Percentiles rank a stretch among this genome's conserved stretches.
phyloP scores from a whole-genome alignment of 1,139 yeast species.

The Saccharomycopsis crataegensis region DNA sequence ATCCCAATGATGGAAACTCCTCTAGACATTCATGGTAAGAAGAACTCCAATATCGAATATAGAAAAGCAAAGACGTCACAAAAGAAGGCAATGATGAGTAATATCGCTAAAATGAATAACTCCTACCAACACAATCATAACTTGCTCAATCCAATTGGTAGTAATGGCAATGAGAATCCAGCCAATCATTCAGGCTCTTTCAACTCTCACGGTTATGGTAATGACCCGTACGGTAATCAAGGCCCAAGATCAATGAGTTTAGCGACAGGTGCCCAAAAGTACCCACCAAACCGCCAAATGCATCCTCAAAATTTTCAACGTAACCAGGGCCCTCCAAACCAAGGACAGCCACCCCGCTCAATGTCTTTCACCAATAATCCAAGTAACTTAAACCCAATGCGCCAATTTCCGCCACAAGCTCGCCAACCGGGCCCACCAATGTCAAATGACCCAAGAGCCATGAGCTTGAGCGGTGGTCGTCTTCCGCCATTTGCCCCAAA shows the following conservation, averaged over 20 bases:
- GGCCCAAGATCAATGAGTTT: constrained; percentile 54
- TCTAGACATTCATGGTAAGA: constrained; percentile 23
- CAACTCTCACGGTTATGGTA: constrained; percentile 17
- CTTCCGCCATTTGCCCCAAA: constrained; percentile 19
- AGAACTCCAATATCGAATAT: constrained; percentile 40
- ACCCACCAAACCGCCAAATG: constrained; percentile 10
- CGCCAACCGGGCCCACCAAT: constrained; percentile 13
- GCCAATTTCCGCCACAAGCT: constrained; percentile 14
- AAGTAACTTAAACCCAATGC: constrained; percentile 2
- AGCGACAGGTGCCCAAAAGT: constrained; percentile 19
- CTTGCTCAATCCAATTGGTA: constrained; percentile 17
- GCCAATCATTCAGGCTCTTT: constrained; percentile 48
- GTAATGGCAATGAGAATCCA: constrained; percentile 21
- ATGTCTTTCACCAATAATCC: constrained; percentile 23
- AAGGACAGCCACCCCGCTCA: constrained; percentile 23
- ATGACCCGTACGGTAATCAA: constrained; percentile 20
- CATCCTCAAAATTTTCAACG: neutral
- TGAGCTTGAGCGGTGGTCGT: constrained; percentile 23
- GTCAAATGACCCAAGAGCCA: constrained; percentile 23
- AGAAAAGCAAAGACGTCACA: constrained; percentile 63
- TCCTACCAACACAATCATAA: constrained; percentile 23
- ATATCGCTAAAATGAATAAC: constrained; percentile 34
- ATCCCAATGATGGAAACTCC: constrained; percentile 51
- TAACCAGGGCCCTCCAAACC: neutral
- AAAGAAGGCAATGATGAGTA: constrained; percentile 48